phyloP scores from a whole-genome alignment of 208 protist species.

The Trypanosoma lewisi region DNA sequence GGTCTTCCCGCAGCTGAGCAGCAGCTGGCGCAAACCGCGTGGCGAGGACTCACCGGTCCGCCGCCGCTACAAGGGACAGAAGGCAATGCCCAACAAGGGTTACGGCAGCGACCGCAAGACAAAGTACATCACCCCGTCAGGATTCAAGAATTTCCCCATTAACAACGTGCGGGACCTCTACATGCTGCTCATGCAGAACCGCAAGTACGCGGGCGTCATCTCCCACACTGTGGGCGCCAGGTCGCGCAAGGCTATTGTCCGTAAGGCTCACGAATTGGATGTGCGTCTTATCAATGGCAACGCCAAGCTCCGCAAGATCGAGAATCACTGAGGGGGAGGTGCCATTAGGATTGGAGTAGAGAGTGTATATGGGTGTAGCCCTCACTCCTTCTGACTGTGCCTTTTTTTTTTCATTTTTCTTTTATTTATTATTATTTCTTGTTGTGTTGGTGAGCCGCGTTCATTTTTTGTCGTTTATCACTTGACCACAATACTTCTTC shows the following conservation, averaged over 20 bases:
- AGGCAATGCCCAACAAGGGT: conserved; percentile 97
- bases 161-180: conserved; percentile 97
- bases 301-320: conserved; percentile 89
- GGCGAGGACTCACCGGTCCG: conserved; percentile 99
- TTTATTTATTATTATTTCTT: conserved; percentile 10
- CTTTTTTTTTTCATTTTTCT: conserved; percentile 7
- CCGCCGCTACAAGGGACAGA: conserved; percentile 96
- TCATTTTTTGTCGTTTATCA: too few relatives aligned
- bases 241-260: conserved; percentile 96
- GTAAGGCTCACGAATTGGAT: conserved; percentile 98
- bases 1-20: conserved; percentile 90
- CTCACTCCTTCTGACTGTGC: neutral
- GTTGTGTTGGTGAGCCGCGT: too few relatives aligned
- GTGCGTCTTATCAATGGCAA: conserved; percentile 96
- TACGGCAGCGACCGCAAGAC: conserved; percentile 97
- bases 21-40: conserved; percentile 97
- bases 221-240: conserved; percentile 93
- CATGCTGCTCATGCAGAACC: conserved; percentile 99
- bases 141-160: conserved; percentile 97
- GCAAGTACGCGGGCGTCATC: conserved; percentile 98
- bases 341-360: too few relatives aligned
- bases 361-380: neutral
- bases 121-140: conserved; percentile 95
- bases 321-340: conserved; percentile 29
- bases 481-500: too few relatives aligned